Conservation (phyloP, 1,284 basidiomycete genomes). For the Takashimella koratensis region DNA sequence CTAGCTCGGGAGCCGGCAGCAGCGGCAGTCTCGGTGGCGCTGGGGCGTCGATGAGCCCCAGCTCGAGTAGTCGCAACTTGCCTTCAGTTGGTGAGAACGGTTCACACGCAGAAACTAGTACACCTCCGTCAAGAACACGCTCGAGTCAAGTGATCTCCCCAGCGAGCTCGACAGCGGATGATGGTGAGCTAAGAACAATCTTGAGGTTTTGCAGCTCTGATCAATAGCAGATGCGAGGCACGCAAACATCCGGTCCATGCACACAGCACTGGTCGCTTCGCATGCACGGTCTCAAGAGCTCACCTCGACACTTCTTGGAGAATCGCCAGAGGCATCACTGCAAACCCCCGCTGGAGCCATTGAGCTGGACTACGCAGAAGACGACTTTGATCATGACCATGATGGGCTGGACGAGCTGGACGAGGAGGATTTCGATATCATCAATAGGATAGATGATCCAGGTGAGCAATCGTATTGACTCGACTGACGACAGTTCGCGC, state of each 20-base stretch:
- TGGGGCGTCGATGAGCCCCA: background rate
- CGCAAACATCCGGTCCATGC: background rate
- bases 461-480: conserved; percentile 13
- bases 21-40: background rate
- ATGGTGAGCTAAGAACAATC: background rate
- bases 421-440: conserved; percentile 4
- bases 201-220: background rate
- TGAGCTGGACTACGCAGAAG: conserved; percentile 11
- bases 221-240: background rate
- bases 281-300: background rate
- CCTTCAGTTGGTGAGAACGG: background rate
- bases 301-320: background rate
- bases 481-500: conserved; percentile 14
- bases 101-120: background rate
- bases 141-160: background rate
- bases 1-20: background rate
- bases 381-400: conserved; percentile 11
- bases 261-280: background rate
- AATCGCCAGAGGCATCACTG: conserved; percentile 1
- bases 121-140: background rate
- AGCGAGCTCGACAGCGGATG: background rate
- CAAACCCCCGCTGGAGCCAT: conserved; percentile 4
- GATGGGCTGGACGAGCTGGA: background rate
- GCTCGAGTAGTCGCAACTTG: background rate
- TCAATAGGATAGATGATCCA: conserved; percentile 15